A percentile compares a stretch with the other conserved stretches of the same genome.
These are phyloP conservation scores for Penicillium sp. DNA, from an alignment of 2,329 filamentous ascomycete species.

Conservation along the genomic window DNA sequence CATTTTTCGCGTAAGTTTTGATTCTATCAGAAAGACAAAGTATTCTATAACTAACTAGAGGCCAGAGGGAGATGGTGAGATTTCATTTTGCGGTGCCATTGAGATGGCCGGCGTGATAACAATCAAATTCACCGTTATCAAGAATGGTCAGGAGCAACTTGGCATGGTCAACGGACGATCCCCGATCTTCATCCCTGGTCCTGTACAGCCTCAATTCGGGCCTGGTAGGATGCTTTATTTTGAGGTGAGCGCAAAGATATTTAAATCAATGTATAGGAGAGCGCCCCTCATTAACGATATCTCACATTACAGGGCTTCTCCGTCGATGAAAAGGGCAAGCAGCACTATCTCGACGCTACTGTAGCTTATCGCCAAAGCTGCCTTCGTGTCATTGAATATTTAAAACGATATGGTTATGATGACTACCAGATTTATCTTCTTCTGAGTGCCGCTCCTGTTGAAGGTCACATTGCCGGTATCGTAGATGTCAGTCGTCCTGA, in stretches of 20 bases:
- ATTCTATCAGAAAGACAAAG: not conserved
- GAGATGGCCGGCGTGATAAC: constrained; percentile 93
- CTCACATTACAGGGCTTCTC: constrained; percentile 61
- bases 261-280: too few relatives aligned
- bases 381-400: constrained; percentile 73
- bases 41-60: not conserved
- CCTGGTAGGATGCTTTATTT: constrained; percentile 79
- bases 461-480: constrained; percentile 83
- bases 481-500: constrained; percentile 55
- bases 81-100: constrained; percentile 83
- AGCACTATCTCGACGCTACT: constrained; percentile 82
- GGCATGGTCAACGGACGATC: constrained; percentile 60
- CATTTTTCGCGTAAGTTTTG: constrained; percentile 61
- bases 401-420: constrained; percentile 65
- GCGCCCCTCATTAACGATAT: not conserved
- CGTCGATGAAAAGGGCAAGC: constrained; percentile 82
- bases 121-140: constrained; percentile 84
- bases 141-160: constrained; percentile 69
- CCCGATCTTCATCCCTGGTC: constrained; percentile 80
- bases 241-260: constrained; percentile 41
- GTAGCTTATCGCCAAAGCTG: constrained; percentile 82
- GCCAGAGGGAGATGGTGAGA: constrained; percentile 78
- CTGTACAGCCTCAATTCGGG: constrained; percentile 83
- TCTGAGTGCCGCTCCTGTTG: constrained; percentile 78
- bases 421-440: constrained; percentile 83